Base-by-base conservation (phyloP, 164 flowering plant species). In the Umbilicus rupestris region DNA sequence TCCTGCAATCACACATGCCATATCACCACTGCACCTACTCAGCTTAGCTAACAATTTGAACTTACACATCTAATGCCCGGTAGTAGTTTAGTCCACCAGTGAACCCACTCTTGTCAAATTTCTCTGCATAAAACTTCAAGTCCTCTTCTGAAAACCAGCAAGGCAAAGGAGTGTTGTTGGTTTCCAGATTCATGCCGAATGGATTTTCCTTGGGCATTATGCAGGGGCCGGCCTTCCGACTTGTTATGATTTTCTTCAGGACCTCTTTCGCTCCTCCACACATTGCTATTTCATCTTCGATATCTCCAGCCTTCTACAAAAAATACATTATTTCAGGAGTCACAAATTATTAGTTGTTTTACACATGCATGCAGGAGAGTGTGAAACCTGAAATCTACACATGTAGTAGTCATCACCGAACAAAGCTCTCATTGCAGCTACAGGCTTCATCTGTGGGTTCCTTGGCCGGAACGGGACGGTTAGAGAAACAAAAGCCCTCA, bases 321-420 rank as follows among this genome's bases (percentile, higher is more conserved):
- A 28, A 28, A 60, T 28, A 17, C 33, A 60, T 29, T 29, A 9
- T 16, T 28, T 15, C 24, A 17, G 14, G 30, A 19, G 2, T 3
- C 22, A 16, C 6, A 0, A 17, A 47, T 47, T 16, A 12, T 11
- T 12, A 31, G 26, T 5, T 35, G 20, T n/a, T n/a, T n/a, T n/a
- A n/a, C n/a, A n/a, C n/a, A n/a, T n/a, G n/a, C n/a, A n/a, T n/a
- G n/a, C n/a, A n/a, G n/a, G n/a, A n/a, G n/a, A n/a, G n/a, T n/a
- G n/a, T n/a, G n/a, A n/a, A 59, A 63, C 66, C 66, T 64, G 68
- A 47, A 46, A 66, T 47, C 68, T 46, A 24, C 58, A 66, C 31
- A 66, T 47, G 59, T 66, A 66, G 24, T 66, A 47, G n/a, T 66
- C 68, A 47, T 28, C 58, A 16, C 68, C 68, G 47, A 24, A 66